Evolutionary conservation across 257 asterid species (phyloP).

Genomic region (Cynanchum wilfordii): DNA sequence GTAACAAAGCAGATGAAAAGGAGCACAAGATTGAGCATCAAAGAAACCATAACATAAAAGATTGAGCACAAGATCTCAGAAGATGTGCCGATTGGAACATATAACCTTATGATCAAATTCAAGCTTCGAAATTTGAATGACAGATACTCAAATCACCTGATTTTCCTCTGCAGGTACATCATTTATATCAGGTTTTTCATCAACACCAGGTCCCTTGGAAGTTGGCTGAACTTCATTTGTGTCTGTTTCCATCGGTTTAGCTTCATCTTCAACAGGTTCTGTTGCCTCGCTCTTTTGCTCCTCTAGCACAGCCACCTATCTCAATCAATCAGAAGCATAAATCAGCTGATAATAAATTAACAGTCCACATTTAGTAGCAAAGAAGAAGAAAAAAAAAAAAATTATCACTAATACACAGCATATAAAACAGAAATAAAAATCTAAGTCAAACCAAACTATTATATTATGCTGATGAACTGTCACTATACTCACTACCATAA

Average conservation of each 20-base stretch:
- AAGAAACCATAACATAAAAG: neutral
- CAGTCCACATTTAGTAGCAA: neutral
- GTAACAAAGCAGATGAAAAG: neutral
- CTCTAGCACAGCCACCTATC: conserved; percentile 67
- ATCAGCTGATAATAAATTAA: conserved; percentile 8
- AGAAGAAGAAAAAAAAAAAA: neutral
- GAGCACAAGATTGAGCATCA: too few relatives aligned
- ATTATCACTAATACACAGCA: neutral
- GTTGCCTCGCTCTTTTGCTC: conserved; percentile 64
- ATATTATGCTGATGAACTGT: neutral
- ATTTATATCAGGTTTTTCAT: conserved; percentile 91
- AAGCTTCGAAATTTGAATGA: neutral
- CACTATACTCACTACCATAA: neutral
- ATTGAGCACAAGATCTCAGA: neutral
- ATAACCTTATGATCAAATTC: neutral
- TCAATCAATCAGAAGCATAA: conserved; percentile 15
- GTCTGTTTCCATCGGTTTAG: conserved; percentile 45
- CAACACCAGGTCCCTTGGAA: conserved; percentile 41
- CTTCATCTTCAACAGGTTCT: conserved; percentile 68
- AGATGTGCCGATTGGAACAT: neutral
- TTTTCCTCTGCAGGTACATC: conserved; percentile 68
- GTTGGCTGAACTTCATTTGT: conserved; percentile 32
- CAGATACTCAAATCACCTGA: conserved; percentile 33
- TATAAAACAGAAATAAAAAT: neutral
- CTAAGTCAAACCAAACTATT: neutral